Evolutionary conservation across 73 alveolate genomes (phyloP).

Genomic region (Paramecium pentaurelia): DNA sequence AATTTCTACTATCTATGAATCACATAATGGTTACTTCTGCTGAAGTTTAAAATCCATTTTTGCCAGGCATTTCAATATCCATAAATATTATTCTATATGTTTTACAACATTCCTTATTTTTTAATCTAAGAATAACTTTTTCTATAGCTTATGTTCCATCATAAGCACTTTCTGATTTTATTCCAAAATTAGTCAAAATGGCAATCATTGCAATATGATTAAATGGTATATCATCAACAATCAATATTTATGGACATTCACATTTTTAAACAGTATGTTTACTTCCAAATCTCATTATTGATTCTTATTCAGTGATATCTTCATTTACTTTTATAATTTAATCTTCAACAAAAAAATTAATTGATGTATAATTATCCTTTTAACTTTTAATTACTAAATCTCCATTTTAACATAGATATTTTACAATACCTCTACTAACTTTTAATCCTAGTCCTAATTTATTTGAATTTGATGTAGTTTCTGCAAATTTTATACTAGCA

Average conservation of each 20-base stretch:
- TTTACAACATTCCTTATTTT: neutral
- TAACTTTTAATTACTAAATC: neutral
- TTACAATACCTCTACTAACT: neutral
- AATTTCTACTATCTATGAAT: neutral
- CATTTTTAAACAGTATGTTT: neutral
- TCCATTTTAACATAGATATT: slow-evolving; percentile 7
- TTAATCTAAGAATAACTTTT: neutral
- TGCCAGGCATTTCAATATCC: slow-evolving; percentile 47
- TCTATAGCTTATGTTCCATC: slow-evolving; percentile 5
- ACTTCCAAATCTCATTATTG: neutral
- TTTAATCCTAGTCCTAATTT: slow-evolving; percentile 15
- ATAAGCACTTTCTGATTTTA: neutral
- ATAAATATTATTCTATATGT: neutral
- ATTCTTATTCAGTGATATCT: neutral
- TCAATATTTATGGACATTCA: neutral
- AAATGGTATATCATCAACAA: slow-evolving; percentile 35
- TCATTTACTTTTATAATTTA: neutral
- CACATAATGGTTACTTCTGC: neutral
- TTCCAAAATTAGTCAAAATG: neutral
- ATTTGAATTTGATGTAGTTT: neutral
- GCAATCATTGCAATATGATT: slow-evolving; percentile 11
- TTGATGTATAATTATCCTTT: neutral
- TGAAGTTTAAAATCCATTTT: slow-evolving; percentile 11
- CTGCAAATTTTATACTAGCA: neutral
- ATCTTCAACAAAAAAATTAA: neutral